A percentile compares a stretch with the other conserved stretches of the same genome.
Evolutionary conservation across 805 yeast genomes (phyloP).

Genomic region (Cephaloascus fragrans): DNA sequence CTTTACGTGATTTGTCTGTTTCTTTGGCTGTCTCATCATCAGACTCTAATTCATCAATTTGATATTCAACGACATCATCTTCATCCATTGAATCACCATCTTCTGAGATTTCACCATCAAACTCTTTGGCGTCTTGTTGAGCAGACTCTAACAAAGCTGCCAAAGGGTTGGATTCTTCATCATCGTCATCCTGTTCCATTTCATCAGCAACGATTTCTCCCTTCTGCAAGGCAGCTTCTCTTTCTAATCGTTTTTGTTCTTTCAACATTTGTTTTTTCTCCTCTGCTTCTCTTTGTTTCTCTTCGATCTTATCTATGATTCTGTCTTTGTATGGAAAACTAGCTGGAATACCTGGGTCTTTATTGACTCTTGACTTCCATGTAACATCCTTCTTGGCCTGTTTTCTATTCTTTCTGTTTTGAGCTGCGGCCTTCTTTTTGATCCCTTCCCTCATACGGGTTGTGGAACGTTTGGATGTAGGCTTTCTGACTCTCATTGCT

Average conservation of each 20-base stretch:
- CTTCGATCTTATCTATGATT: slow-evolving; percentile 66
- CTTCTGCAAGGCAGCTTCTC: slow-evolving; percentile 26
- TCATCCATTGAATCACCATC: slow-evolving; percentile 22
- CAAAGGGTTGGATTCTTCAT: slow-evolving; percentile 42
- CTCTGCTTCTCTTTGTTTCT: slow-evolving; percentile 40
- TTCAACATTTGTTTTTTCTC: slow-evolving; percentile 44
- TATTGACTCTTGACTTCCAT: slow-evolving; percentile 78
- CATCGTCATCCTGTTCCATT: slow-evolving; percentile 28
- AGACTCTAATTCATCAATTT: slow-evolving; percentile 31
- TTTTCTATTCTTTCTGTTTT: slow-evolving; percentile 77
- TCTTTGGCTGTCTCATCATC: slow-evolving; percentile 35
- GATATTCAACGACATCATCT: slow-evolving; percentile 33
- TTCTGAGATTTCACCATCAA: slow-evolving; percentile 41
- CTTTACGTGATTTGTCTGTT: slow-evolving; percentile 71
- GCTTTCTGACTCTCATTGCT: slow-evolving; percentile 42
- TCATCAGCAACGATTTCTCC: slow-evolving; percentile 28
- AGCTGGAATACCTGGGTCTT: slow-evolving; percentile 93
- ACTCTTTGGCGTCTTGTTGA: slow-evolving; percentile 74
- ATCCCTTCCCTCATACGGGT: slow-evolving; percentile 96
- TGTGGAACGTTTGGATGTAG: slow-evolving; percentile 79
- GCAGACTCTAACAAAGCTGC: slow-evolving; percentile 88
- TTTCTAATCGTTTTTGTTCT: slow-evolving; percentile 40
- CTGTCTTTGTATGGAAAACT: slow-evolving; percentile 90
- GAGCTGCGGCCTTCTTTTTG: slow-evolving; percentile 91
- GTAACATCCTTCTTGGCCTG: slow-evolving; percentile 80